Evolutionary conservation across 2,329 filamentous ascomycete species (phyloP).

Genomic region (Fusarium pilosicola): DNA sequence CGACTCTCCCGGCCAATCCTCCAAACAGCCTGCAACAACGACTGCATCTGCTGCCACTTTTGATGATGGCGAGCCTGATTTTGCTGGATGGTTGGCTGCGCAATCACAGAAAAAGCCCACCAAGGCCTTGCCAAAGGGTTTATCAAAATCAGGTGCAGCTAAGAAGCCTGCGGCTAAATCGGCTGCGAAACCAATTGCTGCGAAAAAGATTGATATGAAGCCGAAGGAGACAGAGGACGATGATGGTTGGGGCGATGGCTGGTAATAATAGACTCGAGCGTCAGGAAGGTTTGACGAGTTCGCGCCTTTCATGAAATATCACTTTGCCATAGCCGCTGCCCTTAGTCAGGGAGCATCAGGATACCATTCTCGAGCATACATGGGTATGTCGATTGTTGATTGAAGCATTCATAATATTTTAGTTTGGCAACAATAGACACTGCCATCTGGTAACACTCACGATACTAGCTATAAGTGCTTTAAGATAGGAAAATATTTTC

Average conservation of each 20-base stretch:
- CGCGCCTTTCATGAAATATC: neutral
- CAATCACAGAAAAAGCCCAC: constrained; percentile 78
- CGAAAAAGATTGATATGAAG: constrained; percentile 77
- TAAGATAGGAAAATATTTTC: neutral
- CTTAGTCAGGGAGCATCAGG: constrained; percentile 18
- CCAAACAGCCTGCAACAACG: constrained; percentile 45
- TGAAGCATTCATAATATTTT: constrained; percentile 8
- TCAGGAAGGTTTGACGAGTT: neutral
- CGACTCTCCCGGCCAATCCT: constrained; percentile 47
- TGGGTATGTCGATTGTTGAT: constrained; percentile 26
- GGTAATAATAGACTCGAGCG: constrained; percentile 53
- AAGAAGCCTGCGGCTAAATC: constrained; percentile 59
- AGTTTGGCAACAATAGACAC: neutral
- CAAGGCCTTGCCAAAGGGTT: constrained; percentile 84
- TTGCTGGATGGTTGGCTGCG: constrained; percentile 92
- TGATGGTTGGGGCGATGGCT: constrained; percentile 74
- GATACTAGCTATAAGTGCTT: neutral
- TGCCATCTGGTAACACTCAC: neutral
- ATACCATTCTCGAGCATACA: constrained; percentile 29
- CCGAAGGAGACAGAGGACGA: constrained; percentile 68
- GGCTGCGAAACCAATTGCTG: constrained; percentile 54
- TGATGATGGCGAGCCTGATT: constrained; percentile 92
- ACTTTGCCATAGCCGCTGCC: constrained; percentile 4
- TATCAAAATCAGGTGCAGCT: constrained; percentile 67
- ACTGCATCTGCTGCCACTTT: constrained; percentile 63